Evolutionary conservation across 2,329 filamentous ascomycete genomes (phyloP), one percentile per base, ranked within the genome.

Genomic region (Thyridium curvatum): DNA sequence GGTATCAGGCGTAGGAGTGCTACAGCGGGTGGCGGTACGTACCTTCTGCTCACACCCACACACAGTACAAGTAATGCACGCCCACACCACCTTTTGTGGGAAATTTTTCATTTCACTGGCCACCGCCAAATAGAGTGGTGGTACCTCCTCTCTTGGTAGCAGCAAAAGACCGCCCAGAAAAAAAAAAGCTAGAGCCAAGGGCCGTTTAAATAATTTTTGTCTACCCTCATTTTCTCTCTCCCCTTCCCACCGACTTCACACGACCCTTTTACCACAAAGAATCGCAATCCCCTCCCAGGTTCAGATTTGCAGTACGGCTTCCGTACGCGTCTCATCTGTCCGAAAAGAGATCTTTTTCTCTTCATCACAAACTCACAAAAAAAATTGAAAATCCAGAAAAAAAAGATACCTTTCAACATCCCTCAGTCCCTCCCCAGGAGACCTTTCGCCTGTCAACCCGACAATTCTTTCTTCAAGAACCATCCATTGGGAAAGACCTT

Each of bases 281-380:
- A 52, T 55, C 49, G 21, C 21, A 26, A 26, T 49, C 60, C 58
- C 61, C 55, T 60, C 63, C 56, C 59, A 59, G 38, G 32, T 40
- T 26, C 21, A 43, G 41, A 49, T 32, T 41, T 48, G 41, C 39
- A 73, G 72, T 73, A 69, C 72, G 71, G 65, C 68, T 64, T 60
- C 46, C 69, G 71, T 73, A 66, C 71, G 71, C 65, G 59, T 67
- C 72, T 68, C 74, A 70, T 78, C 72, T 72, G 70, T 73, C 74
- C 69, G 65, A 66, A 68, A 69, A 63, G 21, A 26, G 63, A 66
- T 70, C 50, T 52, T 54, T 65, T 66, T 66, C 58, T 52, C 58
- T 61, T 62, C 48, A 52, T 60, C 62, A 58, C 66, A 65, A 74
- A 74, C 62, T 62, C 64, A 55, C 61, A 71, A 77, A 79, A 79